phyloP scores from a whole-genome alignment of 176 grass and related monocot species.

The Eleusine indica region DNA sequence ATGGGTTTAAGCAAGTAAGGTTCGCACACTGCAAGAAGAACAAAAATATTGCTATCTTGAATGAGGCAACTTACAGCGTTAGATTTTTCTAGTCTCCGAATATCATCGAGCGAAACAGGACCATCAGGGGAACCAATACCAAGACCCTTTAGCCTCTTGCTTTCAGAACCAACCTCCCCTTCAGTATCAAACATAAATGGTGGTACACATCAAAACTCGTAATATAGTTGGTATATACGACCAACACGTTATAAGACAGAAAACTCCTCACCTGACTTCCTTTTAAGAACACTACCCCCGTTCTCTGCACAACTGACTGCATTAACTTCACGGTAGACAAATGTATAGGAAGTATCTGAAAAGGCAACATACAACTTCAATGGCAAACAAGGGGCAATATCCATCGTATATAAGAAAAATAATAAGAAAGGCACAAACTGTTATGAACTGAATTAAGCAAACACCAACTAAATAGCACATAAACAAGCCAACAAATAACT shows the following conservation, averaged over 20 bases:
- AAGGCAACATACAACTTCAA: constrained; percentile 24
- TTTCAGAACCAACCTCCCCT: constrained; percentile 67
- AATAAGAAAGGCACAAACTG: background rate
- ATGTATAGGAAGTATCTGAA: constrained; percentile 84
- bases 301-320: constrained; percentile 37
- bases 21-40: constrained; percentile 9
- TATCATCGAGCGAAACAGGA: constrained; percentile 89
- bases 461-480: background rate
- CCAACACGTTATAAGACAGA: constrained; percentile 15
- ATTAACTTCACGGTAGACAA: constrained; percentile 87
- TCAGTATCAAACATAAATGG: constrained; percentile 29
- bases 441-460: background rate
- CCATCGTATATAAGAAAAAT: background rate
- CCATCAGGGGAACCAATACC: constrained; percentile 95
- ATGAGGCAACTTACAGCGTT: constrained; percentile 68
- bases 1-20: constrained; percentile 38
- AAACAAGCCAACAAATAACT: constrained; percentile 10
- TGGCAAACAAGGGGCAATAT: background rate
- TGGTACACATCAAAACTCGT: constrained; percentile 10
- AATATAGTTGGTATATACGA: background rate
- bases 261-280: constrained; percentile 72
- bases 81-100: constrained; percentile 86
- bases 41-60: constrained; percentile 26
- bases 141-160: constrained; percentile 92
- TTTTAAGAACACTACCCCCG: constrained; percentile 61